These are phyloP conservation scores for Talaromyces sp. DNA, from an alignment of 2,329 filamentous ascomycete genomes.

Conservation along the genomic window DNA sequence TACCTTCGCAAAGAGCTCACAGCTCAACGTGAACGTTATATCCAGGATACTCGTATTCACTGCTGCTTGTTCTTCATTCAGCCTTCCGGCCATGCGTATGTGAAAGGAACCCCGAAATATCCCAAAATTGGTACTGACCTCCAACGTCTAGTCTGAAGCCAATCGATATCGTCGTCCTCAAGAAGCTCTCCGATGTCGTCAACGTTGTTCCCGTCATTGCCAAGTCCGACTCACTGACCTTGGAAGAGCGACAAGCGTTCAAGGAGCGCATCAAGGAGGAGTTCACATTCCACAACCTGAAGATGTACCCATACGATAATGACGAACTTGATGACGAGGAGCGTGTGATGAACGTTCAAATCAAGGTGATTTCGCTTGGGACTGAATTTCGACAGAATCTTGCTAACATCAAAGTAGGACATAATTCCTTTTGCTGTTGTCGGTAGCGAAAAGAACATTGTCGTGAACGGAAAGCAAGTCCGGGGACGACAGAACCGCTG, in stretches of 20 bases:
- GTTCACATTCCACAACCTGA: slow-evolving; percentile 98
- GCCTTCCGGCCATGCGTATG: slow-evolving; percentile 83
- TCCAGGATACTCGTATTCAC: slow-evolving; percentile 98
- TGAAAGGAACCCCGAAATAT: neutral
- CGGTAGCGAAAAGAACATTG: slow-evolving; percentile 95
- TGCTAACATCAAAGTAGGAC: slow-evolving; percentile 50
- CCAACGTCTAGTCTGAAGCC: slow-evolving; percentile 65
- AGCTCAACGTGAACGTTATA: slow-evolving; percentile 97
- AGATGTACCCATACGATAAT: slow-evolving; percentile 99
- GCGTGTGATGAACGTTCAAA: slow-evolving; percentile 84
- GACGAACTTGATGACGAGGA: slow-evolving; percentile 98
- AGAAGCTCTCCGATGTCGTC: slow-evolving; percentile 99
- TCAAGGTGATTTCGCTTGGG: slow-evolving; percentile 63
- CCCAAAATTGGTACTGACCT: slow-evolving; percentile 10
- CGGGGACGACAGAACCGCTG: slow-evolving; percentile 97
- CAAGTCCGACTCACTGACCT: slow-evolving; percentile 92
- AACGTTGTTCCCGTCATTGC: slow-evolving; percentile 98
- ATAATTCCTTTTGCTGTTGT: slow-evolving; percentile 97
- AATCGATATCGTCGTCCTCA: slow-evolving; percentile 98
- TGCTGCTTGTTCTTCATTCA: slow-evolving; percentile 99
- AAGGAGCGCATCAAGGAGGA: slow-evolving; percentile 99
- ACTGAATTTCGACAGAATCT: slow-evolving; percentile 29
- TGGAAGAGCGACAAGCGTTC: slow-evolving; percentile 93
- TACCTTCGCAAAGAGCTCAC: slow-evolving; percentile 99
- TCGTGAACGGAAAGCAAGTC: slow-evolving; percentile 95